A percentile compares a stretch with the other conserved stretches of the same genome.
phyloP scores from a whole-genome alignment of 2,329 filamentous ascomycete species.

The Paraphaeosphaeria minitans region DNA sequence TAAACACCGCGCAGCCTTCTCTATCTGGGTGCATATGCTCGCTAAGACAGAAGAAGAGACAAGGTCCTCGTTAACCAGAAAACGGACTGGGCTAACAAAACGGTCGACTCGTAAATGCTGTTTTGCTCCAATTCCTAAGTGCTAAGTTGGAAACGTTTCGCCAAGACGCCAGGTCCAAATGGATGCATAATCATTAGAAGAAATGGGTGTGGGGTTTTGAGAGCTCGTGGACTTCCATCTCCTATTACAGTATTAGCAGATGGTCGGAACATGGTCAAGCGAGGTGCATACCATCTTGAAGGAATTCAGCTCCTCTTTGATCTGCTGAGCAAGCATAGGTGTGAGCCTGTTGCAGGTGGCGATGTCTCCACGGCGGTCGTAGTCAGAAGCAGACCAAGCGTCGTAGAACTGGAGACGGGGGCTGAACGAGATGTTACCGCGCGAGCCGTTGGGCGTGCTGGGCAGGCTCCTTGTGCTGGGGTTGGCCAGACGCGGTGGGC shows the following conservation, averaged over 20 bases:
- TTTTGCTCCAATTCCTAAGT: slow-evolving; percentile 42
- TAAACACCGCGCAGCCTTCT: slow-evolving; percentile 29
- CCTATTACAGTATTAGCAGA: slow-evolving; percentile 63
- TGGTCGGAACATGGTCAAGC: neutral
- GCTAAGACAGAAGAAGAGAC: slow-evolving; percentile 49
- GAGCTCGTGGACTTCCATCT: slow-evolving; percentile 99
- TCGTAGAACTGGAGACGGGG: slow-evolving; percentile 94
- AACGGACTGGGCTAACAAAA: slow-evolving; percentile 41
- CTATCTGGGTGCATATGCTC: slow-evolving; percentile 48
- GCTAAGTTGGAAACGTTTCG: slow-evolving; percentile 44
- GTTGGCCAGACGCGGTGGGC: slow-evolving; percentile 69
- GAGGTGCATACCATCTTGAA: slow-evolving; percentile 87
- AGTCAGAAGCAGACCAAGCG: slow-evolving; percentile 94
- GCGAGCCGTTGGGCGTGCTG: slow-evolving; percentile 71
- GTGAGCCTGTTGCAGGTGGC: slow-evolving; percentile 97
- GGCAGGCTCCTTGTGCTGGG: slow-evolving; percentile 81
- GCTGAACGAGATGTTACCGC: slow-evolving; percentile 75
- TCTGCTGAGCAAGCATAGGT: slow-evolving; percentile 96
- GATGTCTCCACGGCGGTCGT: slow-evolving; percentile 93
- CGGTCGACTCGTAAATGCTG: slow-evolving; percentile 49
- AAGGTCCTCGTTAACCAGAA: slow-evolving; percentile 49
- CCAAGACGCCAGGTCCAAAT: slow-evolving; percentile 50
- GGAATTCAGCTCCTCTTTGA: slow-evolving; percentile 98
- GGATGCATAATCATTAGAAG: slow-evolving; percentile 71
- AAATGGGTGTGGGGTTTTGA: slow-evolving; percentile 99